Evolutionary conservation across 139 green algal genomes (phyloP).

Genomic region (Eudorina sp.): DNA sequence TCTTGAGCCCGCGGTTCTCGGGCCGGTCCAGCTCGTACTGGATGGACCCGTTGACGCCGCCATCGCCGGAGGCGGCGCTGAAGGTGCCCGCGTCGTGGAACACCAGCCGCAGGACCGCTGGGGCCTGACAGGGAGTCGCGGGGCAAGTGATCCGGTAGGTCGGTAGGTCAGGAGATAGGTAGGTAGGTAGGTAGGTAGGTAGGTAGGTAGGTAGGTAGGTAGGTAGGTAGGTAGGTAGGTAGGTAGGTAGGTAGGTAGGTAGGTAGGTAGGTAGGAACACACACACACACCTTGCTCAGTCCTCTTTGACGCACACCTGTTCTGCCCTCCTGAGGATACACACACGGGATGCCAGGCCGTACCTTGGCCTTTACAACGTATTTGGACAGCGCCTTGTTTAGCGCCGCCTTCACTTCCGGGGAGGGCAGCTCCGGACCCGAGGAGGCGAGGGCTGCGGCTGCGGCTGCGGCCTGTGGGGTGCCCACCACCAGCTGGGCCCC

Average conservation of each 20-base stretch:
- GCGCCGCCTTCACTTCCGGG: conserved; percentile 42
- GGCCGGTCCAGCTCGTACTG: conserved; percentile 88
- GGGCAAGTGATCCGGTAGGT: neutral
- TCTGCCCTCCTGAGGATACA: too few relatives aligned
- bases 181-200: too few relatives aligned
- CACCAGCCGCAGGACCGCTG: conserved; percentile 84
- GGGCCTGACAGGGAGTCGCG: conserved; percentile 61
- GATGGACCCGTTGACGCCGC: conserved; percentile 90
- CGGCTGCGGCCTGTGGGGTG: neutral
- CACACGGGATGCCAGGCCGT: too few relatives aligned
- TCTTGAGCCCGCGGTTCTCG: conserved; percentile 91
- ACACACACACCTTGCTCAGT: too few relatives aligned
- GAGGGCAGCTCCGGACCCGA: conserved; percentile 10
- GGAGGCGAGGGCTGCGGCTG: neutral
- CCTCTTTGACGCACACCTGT: too few relatives aligned
- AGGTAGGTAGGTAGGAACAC: too few relatives aligned
- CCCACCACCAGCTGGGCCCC: neutral
- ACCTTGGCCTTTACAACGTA: conserved; percentile 66
- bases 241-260: too few relatives aligned
- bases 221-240: too few relatives aligned
- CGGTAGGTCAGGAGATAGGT: too few relatives aligned
- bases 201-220: too few relatives aligned
- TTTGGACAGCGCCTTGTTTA: conserved; percentile 56
- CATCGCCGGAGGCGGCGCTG: conserved; percentile 51
- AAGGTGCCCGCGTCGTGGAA: conserved; percentile 94